Base-by-base conservation (phyloP, 2,329 filamentous ascomycete species). In the Pseudogymnoascus sp. region DNA sequence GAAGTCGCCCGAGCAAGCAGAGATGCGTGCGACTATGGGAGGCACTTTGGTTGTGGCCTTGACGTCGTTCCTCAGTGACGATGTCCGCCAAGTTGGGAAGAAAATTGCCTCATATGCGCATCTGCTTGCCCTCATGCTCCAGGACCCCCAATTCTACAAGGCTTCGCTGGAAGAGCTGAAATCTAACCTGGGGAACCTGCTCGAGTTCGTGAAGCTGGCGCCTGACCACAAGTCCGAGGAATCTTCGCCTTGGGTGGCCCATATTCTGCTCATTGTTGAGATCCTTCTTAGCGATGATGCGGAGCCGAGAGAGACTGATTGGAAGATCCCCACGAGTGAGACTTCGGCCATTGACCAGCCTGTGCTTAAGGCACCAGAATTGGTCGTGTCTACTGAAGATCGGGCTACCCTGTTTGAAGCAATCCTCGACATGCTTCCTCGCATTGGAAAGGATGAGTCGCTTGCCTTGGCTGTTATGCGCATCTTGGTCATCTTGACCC, bases 81-180 rank as follows among this genome's bases (percentile, higher is more conserved):
- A 87, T 55, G 79, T 85, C 51, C 68, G 70, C 6, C 68, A 68
- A 8, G 68, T 68, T 33, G 74, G 73, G 5, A 84, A 80, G 68
- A 93, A 91, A 72, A 85, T 99, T 67, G 89, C 92, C 17, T 91
- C 94, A 1, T 96, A 95, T 75, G 92, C 94, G 15, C 93, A 99
- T 75, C 81, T 99, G 12, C 80, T 99, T 9, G 94, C 92, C 3
- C 78, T 99, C 38, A 85, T 97, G 61, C 81, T 97, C 15, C 91
- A 96, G 70, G 89, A 96, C 63, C 85, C 81, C 35, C 76, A 83
- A 4, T 97, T 97, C 73, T 96, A 96, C 73, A 82, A 84, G 59
- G 85, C 86, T 59, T 91, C 90, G 15, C 76, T 92, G 15, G 84
- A 87, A 29, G 86, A 87, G 38, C 76, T 99, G 25, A 89, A 88